phyloP scores from a whole-genome alignment of 768 basidiomycete genomes.

The Gloeopeniophorella convolvens region DNA sequence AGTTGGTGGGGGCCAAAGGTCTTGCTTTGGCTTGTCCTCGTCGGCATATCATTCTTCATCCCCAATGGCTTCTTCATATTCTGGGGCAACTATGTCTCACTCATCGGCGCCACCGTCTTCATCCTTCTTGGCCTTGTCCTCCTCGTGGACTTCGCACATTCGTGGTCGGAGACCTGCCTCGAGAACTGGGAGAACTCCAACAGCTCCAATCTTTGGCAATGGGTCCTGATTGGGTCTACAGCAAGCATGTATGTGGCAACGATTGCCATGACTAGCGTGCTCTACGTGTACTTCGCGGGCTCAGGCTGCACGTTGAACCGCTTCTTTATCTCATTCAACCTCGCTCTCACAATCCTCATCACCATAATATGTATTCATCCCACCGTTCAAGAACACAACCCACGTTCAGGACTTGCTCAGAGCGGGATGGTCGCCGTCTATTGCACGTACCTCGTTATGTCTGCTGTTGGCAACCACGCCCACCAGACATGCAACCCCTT shows the following conservation, averaged over 20 bases:
- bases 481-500: slow-evolving; percentile 88
- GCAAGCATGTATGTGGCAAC: slow-evolving; percentile 80
- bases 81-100: slow-evolving; percentile 90
- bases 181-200: slow-evolving; percentile 85
- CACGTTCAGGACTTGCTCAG: slow-evolving; percentile 91
- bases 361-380: slow-evolving; percentile 83
- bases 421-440: slow-evolving; percentile 97
- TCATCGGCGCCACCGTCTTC: slow-evolving; percentile 90
- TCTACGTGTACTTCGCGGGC: slow-evolving; percentile 89
- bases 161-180: slow-evolving; percentile 95
- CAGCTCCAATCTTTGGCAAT: slow-evolving; percentile 90
- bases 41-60: slow-evolving; percentile 84
- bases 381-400: slow-evolving; percentile 83
- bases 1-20: slow-evolving; percentile 99
- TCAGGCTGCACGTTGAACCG: slow-evolving; percentile 86
- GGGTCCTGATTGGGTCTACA: slow-evolving; percentile 89
- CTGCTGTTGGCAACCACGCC: slow-evolving; percentile 88
- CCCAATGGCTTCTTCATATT: slow-evolving; percentile 98
- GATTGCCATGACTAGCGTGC: slow-evolving; percentile 78
- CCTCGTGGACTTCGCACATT: slow-evolving; percentile 97
- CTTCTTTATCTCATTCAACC: slow-evolving; percentile 97
- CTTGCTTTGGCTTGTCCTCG: slow-evolving; percentile 78
- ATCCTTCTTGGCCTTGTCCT: slow-evolving; percentile 96
- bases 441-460: slow-evolving; percentile 92
- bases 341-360: slow-evolving; percentile 70